Conservation (phyloP, 306 rosid genomes). For the Luffa aegyptiaca region DNA sequence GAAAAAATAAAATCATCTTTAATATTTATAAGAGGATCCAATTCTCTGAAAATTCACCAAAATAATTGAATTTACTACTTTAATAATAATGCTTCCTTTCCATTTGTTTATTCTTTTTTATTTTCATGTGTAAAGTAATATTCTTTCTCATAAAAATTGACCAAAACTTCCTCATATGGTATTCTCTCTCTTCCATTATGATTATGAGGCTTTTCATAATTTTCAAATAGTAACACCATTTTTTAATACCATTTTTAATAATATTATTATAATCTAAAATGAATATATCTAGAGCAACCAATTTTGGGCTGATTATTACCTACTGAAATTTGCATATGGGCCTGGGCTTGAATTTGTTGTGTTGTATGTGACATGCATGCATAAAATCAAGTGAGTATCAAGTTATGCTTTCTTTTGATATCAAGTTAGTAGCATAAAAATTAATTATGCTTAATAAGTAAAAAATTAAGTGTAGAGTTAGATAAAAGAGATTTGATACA, state of each 20-base stretch:
- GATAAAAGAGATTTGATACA: too few species aligned
- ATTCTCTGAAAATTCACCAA: not conserved
- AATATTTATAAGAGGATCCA: not conserved
- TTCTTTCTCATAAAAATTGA: not conserved
- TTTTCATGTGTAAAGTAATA: not conserved
- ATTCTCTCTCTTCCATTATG: not conserved
- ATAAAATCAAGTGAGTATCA: not conserved
- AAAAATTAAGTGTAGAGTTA: too few species aligned
- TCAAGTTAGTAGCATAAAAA: not conserved
- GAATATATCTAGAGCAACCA: not conserved
- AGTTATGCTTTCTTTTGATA: not conserved
- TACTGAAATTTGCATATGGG: not conserved
- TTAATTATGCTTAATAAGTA: too few species aligned
- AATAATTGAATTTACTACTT: not conserved
- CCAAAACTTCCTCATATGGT: not conserved
- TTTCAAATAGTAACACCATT: not conserved
- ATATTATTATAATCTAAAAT: not conserved
- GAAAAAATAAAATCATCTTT: not conserved
- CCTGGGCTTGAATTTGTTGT: not conserved
- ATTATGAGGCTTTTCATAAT: not conserved
- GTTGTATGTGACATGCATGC: not conserved
- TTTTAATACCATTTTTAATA: not conserved
- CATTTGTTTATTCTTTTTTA: not conserved
- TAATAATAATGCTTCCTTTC: not conserved
- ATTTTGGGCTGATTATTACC: not conserved